Conservation (phyloP, 140 eudicot species). For the Stevia rebaudiana region DNA sequence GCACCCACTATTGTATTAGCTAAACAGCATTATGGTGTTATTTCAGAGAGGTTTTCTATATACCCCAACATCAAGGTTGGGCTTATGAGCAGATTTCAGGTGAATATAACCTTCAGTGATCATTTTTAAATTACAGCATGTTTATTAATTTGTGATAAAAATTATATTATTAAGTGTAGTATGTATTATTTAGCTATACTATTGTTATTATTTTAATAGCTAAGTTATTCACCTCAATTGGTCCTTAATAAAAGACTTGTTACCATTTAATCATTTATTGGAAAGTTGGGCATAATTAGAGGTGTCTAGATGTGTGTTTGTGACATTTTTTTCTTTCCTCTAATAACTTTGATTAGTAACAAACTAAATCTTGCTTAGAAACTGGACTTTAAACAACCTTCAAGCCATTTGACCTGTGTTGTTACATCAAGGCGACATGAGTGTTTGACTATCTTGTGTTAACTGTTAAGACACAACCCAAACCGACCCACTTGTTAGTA, state of each 20-base stretch:
- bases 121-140: not conserved
- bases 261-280: not conserved
- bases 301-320: not conserved
- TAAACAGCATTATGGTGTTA: slow-evolving; percentile 80
- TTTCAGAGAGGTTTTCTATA: slow-evolving; percentile 75
- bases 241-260: not conserved
- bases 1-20: slow-evolving; percentile 98
- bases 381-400: slow-evolving; percentile 10
- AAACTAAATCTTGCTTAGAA: not conserved
- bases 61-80: slow-evolving; percentile 73
- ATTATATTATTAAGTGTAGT: not conserved
- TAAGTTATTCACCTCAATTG: not conserved
- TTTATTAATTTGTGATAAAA: not conserved
- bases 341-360: no score
- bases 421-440: not conserved
- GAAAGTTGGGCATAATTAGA: not conserved
- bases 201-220: not conserved
- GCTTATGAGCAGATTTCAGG: slow-evolving; percentile 98
- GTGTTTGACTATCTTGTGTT: not conserved
- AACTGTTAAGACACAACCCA: slow-evolving; percentile 14
- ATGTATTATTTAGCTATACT: slow-evolving; percentile 5
- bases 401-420: not conserved
- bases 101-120: slow-evolving; percentile 18
- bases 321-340: not conserved
- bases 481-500: not conserved